A percentile compares a stretch with the other conserved stretches of the same genome.
These are phyloP conservation scores for Leptosphaerulina australis DNA, from an alignment of 2,329 filamentous ascomycete species.

Conservation along the genomic window DNA sequence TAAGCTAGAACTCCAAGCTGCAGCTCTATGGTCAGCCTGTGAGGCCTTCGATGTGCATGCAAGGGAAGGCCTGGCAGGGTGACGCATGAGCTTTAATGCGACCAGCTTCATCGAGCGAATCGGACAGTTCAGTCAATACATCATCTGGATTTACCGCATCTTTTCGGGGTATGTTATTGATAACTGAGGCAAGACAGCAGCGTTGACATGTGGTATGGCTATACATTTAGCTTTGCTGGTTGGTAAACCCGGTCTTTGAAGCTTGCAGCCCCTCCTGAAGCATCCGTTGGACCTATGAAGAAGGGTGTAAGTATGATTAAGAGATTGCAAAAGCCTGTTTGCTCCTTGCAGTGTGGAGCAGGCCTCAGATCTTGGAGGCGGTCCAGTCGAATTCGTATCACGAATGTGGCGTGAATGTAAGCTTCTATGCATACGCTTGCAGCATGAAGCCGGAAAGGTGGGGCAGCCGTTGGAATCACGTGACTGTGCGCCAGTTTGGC, in stretches of 20 bases:
- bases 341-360: conserved; percentile 21
- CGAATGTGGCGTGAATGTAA: conserved; percentile 9
- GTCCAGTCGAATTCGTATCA: conserved; percentile 33
- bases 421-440: conserved; percentile 9
- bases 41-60: conserved; percentile 35
- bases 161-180: conserved; percentile 17
- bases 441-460: conserved; percentile 7
- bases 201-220: conserved; percentile 30
- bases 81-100: conserved; percentile 25
- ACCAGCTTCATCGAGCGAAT: conserved; percentile 2
- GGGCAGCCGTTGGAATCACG: conserved; percentile 2
- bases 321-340: conserved; percentile 31
- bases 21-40: conserved; percentile 36
- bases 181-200: conserved; percentile 25
- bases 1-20: conserved; percentile 38
- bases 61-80: conserved; percentile 26
- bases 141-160: conserved; percentile 11
- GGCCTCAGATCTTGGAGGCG: conserved; percentile 28
- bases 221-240: conserved; percentile 17
- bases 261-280: neutral
- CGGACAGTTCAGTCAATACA: neutral
- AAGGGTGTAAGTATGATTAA: neutral
- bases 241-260: conserved; percentile 21
- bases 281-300: neutral
- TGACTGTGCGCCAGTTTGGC: conserved; percentile 13